Base-by-base conservation (phyloP, 176 grass and related monocot species). In the Oryza glaberrima region DNA sequence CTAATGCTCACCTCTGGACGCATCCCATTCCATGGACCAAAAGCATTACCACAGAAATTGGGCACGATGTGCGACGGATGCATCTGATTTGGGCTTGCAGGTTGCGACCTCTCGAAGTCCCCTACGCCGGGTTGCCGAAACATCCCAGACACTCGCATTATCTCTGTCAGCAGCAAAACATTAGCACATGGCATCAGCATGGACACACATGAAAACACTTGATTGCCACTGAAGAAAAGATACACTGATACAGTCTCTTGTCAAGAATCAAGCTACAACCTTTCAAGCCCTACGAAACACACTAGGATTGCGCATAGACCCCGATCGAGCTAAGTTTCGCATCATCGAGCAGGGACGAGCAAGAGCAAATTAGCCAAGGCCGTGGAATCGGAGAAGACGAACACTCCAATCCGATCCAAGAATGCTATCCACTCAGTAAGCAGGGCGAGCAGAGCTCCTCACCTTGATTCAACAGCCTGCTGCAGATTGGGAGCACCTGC, bases 401-500 rank as follows among this genome's bases (percentile, higher is more conserved):
- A 75, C 36, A 26, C 2, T 76, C 41, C 61, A 75, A 87, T 76
- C 80, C 74, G 84, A 58, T 49, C 20, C 65, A 44, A 63, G 41
- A 79, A 90, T 86, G 84, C 38, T 73, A 70, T 61, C 64, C n/a
- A 30, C 25, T 35, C 46, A 26, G 47, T 5, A n/a, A 56, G 15
- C 73, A 67, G 28, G 61, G 52, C 72, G 36, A 84, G 70, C 79
- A 9, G 46, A 81, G 26, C 65, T 70, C 67, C 85, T 86, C 25
- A 91, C 95, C 95, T 89, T 94, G 88, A 83, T 81, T 83, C 51
- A 97, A 46, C 78, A 97, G 79, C 67, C 79, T 91, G 86, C 88
- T 94, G 88, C 92, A 97, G 83, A 90, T 88, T 77, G 95, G 95
- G 58, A 97, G 90, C 80, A 97, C 90, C 85, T 97, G 90, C 90